Evolutionary conservation across 139 green algal genomes (phyloP).

Genomic region (Micromonas pusilla): DNA sequence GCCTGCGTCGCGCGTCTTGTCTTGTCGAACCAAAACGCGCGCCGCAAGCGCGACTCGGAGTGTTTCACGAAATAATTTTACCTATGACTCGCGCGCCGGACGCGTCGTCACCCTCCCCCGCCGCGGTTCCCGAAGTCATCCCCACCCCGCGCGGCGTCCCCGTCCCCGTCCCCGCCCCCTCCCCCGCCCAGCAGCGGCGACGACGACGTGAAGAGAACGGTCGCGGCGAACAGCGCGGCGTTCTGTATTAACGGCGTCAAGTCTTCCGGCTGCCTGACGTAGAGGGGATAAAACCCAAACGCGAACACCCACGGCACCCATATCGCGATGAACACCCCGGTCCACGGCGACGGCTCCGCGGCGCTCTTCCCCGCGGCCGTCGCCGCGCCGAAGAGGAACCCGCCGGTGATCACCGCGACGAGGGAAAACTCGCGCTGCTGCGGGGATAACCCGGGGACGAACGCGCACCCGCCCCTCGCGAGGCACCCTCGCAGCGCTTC

Average conservation of each 20-base stretch:
- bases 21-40: no score
- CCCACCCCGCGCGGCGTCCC: neutral
- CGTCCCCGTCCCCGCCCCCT: no score
- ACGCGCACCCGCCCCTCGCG: constrained; percentile 1
- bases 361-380: neutral
- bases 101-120: neutral
- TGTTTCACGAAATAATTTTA: no score
- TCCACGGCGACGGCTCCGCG: no score
- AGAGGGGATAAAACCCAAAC: constrained; percentile 24
- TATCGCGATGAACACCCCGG: constrained; percentile 6
- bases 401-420: neutral
- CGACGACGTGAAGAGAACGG: neutral
- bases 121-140: neutral
- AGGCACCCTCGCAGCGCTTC: neutral
- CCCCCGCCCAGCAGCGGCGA: neutral
- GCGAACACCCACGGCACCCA: constrained; percentile 14
- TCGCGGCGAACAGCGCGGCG: constrained; percentile 8
- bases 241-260: constrained; percentile 18
- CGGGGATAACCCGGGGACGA: neutral
- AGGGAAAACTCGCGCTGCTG: constrained; percentile 15
- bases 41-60: no score
- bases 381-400: constrained; percentile 12
- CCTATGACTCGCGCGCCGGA: no score
- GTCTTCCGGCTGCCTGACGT: constrained; percentile 19
- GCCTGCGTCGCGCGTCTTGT: no score